Evolutionary conservation across 192 early-diverging fungal genomes (phyloP), one percentile per base, ranked within the genome.

Genomic region (Dispira parvispora): DNA sequence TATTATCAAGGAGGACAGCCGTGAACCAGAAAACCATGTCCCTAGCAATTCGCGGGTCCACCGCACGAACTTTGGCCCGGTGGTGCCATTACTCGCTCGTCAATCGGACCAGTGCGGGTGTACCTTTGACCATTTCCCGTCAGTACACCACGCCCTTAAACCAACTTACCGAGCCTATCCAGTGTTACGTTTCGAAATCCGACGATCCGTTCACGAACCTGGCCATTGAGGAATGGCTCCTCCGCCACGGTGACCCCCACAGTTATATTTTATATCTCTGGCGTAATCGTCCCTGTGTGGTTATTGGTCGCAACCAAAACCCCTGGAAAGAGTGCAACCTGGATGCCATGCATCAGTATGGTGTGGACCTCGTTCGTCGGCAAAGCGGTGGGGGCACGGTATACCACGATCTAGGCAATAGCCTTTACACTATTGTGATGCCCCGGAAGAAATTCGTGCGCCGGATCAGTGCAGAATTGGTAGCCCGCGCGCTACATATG

Each of bases 251-350:
- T 13, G 79, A 85, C 69, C 76, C 86, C 12, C 57, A 74, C 14
- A 73, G 66, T 42, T 73, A 86, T 50, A 75, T 91, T 43, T 74
- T 97, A 10, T 90, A 85, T 60, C 81, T 99, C 32, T 99, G 87
- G 80, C 84, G 92, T 52, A 99, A 97, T 73, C 71, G 69, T 14
- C 75, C 80, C 46, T 88, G 89, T 61, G 88, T 97, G 2, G 88
- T 99, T 43, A 82, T 99, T 69, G 96, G 96, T 6, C 78, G 92
- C 54, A 99, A 99, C 69, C 96, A 97, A 83, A 99, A 99, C 63
- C 92, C 94, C 16, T 99, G 87, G 84, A 91, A 91, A 68, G 94
- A 99, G 68, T 90, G 89, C 73, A 85, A 95, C 67, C 65, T 95
- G 64, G 68, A 66, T 47, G 69, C 84, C 61, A 74, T 96, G 82